Evolutionary conservation across 2,329 filamentous ascomycete species (phyloP).

Genomic region (Fusarium neocosmosporiellum): DNA sequence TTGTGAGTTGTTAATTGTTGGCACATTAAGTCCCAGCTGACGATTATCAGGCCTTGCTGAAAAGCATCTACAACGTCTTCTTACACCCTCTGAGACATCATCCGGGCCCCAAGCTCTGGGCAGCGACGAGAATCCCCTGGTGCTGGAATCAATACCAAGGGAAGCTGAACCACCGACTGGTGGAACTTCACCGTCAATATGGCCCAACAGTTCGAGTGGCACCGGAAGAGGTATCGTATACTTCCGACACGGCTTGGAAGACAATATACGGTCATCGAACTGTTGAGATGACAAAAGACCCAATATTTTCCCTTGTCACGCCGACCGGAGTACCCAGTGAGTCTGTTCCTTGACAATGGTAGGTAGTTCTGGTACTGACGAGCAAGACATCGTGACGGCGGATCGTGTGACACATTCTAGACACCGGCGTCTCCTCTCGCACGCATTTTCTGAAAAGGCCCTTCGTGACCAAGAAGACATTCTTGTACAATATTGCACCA

Average conservation of each 20-base stretch:
- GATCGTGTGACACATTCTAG: constrained; percentile 25
- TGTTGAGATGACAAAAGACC: constrained; percentile 34
- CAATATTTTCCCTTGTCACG: constrained; percentile 32
- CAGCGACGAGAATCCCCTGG: constrained; percentile 30
- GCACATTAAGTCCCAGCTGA: fast-evolving
- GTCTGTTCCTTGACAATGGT: neutral
- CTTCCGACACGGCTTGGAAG: constrained; percentile 29
- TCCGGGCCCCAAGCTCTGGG: constrained; percentile 28
- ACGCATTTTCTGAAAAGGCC: constrained; percentile 36
- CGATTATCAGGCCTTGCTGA: neutral
- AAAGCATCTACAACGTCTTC: constrained; percentile 18
- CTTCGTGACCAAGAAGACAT: constrained; percentile 33
- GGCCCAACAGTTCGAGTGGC: constrained; percentile 30
- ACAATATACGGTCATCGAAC: constrained; percentile 28
- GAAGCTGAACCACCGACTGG: constrained; percentile 25
- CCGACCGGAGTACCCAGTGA: constrained; percentile 33
- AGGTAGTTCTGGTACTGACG: neutral
- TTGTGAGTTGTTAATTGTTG: neutral
- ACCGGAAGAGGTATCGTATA: constrained; percentile 32
- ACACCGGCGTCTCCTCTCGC: constrained; percentile 28
- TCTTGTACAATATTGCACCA: constrained; percentile 28
- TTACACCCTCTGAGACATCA: constrained; percentile 25
- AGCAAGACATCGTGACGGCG: constrained; percentile 33
- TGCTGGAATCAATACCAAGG: constrained; percentile 33
- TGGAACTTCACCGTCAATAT: constrained; percentile 27